These are phyloP conservation scores for Cunninghamia lanceolata DNA, from an alignment of 75 land plant genomes.

Conservation along the genomic window DNA sequence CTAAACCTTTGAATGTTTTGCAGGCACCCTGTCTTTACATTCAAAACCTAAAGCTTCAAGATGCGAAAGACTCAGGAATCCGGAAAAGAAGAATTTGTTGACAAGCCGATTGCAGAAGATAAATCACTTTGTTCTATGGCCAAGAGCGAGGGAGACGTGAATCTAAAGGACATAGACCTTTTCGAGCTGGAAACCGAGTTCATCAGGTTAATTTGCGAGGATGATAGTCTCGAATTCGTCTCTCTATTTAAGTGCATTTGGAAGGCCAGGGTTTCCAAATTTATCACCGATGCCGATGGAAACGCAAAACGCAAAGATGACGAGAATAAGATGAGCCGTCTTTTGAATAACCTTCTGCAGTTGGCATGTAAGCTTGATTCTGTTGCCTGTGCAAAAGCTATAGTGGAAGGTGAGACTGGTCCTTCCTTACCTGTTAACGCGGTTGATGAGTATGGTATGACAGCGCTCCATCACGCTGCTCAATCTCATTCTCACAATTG, in stretches of 20 bases:
- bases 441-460: slow-evolving; percentile 20
- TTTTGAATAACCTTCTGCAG: slow-evolving; percentile 4
- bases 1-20: background rate
- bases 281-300: background rate
- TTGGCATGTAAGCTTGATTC: slow-evolving; percentile 44
- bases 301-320: background rate
- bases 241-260: background rate
- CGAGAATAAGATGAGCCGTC: background rate
- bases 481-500: slow-evolving; percentile 31
- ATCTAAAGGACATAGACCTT: background rate
- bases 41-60: background rate
- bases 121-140: background rate
- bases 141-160: background rate
- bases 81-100: background rate
- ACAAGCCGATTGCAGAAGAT: background rate
- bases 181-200: background rate
- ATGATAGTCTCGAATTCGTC: slow-evolving; percentile 2
- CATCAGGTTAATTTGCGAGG: background rate
- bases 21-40: background rate
- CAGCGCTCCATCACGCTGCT: slow-evolving; percentile 47
- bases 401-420: slow-evolving; percentile 28
- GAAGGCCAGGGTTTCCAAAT: background rate
- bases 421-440: slow-evolving; percentile 23
- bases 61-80: background rate
- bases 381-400: slow-evolving; percentile 32